phyloP scores from a whole-genome alignment of 495 filamentous ascomycete species.

The Annulohypoxylon moriforme region DNA sequence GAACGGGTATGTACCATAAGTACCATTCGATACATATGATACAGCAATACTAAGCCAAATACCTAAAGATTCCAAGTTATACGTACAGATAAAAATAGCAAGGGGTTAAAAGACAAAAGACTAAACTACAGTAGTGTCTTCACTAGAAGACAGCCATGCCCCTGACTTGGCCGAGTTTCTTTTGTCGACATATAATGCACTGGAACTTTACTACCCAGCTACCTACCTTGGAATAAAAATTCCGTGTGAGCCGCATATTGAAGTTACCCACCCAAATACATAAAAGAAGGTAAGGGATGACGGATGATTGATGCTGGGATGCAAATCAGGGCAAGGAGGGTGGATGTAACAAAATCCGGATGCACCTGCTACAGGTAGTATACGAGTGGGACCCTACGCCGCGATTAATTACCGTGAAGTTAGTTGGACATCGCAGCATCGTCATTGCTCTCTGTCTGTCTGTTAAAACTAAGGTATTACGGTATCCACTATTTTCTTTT shows the following conservation, averaged over 20 bases:
- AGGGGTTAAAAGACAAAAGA: neutral
- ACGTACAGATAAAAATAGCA: constrained; percentile 1
- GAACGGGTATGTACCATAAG: neutral
- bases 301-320: neutral
- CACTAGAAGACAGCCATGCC: neutral
- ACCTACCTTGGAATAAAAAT: neutral
- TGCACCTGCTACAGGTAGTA: neutral
- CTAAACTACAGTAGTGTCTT: neutral
- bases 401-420: neutral
- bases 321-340: constrained; percentile 2
- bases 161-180: constrained; percentile 2
- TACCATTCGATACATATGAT: neutral
- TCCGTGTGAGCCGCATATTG: constrained; percentile 14
- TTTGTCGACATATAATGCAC: neutral
- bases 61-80: neutral
- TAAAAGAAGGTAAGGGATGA: neutral
- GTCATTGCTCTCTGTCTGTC: constrained; percentile 1
- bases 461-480: neutral
- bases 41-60: neutral
- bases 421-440: no score
- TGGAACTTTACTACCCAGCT: neutral
- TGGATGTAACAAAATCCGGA: constrained; percentile 16
- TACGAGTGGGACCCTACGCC: neutral
- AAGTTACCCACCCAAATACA: neutral
- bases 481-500: constrained; percentile 27